Base-by-base conservation (phyloP, 352 stramenopile species). In the Thraustochytrium sp. region DNA sequence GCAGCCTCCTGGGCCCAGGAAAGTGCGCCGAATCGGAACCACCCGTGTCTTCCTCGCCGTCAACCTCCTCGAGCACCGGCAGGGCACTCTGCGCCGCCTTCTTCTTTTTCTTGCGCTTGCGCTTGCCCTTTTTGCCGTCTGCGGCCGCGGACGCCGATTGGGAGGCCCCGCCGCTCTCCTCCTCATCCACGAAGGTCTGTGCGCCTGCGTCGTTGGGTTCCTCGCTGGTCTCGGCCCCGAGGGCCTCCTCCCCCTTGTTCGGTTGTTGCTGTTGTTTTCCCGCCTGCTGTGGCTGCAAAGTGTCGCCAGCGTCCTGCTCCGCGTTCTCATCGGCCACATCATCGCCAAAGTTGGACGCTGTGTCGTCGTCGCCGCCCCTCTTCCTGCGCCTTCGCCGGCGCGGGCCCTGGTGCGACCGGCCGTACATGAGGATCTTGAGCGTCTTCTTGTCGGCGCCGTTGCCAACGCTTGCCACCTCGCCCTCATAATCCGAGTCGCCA, bases 391-490 rank as follows among this genome's bases (percentile, higher is more conserved):
- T 68, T 16, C 74, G 74, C 2, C 54, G 78, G 21, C 74, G 74
- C 40, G 74, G 74, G 21, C 74, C 74, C 37, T 61, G 78, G 42
- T 82, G 74, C 13, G 74, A 9, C 23, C 51, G 65, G n/a, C 74
- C 74, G 34, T 77, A 82, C 49, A 73, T 55, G 21, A 73, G 42
- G 13, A 82, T 68, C 29, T 82, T 82, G 18, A 82, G 13, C 37
- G 51, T 55, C 74, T 82, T 82, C 21, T 51, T 82, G 54, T 82
- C 74, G 5, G 62, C 62, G 37, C 37, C 40, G 44, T 37, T 75
- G 23, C 36, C 37, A 36, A 51, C 62, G 23, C 62, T 75, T 13
- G 37, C 9, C 11, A 31, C 62, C 4, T 75, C 62, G 31, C 44
- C 62, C 36, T 37, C 56, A 49, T 49, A 5, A 5, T 49, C 16